These are phyloP conservation scores for Cladophialophora psammophila DNA, from an alignment of 2,329 filamentous ascomycete genomes.

Conservation along the genomic window DNA sequence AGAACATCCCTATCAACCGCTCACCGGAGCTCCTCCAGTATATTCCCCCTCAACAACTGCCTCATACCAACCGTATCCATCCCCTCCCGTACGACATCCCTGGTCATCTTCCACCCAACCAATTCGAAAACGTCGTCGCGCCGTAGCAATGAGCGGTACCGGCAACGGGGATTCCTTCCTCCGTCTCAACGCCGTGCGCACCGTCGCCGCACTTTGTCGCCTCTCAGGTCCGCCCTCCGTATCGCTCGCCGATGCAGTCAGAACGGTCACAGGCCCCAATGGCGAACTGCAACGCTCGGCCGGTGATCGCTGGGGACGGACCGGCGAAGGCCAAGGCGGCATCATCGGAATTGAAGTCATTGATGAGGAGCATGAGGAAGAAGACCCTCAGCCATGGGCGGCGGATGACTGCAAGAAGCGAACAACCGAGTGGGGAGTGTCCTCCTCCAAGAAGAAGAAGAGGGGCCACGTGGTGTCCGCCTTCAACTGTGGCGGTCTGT, in stretches of 20 bases:
- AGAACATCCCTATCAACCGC: neutral
- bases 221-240: constrained; percentile 58
- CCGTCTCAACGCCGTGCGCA: constrained; percentile 73
- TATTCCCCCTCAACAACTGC: constrained; percentile 4
- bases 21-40: constrained; percentile 11
- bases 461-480: constrained; percentile 70
- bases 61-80: constrained; percentile 4
- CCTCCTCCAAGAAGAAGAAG: constrained; percentile 27
- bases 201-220: constrained; percentile 74
- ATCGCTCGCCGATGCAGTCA: constrained; percentile 66
- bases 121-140: constrained; percentile 21
- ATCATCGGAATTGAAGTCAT: constrained; percentile 73
- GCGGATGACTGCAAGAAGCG: constrained; percentile 2
- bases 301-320: constrained; percentile 73
- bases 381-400: neutral
- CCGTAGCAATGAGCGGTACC: constrained; percentile 69
- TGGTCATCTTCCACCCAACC: constrained; percentile 1
- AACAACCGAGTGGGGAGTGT: neutral
- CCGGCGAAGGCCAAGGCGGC: constrained; percentile 82
- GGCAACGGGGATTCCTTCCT: constrained; percentile 92
- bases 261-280: constrained; percentile 70
- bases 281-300: constrained; percentile 80
- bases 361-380: constrained; percentile 50
- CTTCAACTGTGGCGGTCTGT: constrained; percentile 89
- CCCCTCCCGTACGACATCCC: neutral